Percentiles rank a stretch among this genome's conserved stretches.
These are phyloP conservation scores for Pseudogymnoascus sp. DNA, from an alignment of 2,329 filamentous ascomycete species.

Conservation along the genomic window DNA sequence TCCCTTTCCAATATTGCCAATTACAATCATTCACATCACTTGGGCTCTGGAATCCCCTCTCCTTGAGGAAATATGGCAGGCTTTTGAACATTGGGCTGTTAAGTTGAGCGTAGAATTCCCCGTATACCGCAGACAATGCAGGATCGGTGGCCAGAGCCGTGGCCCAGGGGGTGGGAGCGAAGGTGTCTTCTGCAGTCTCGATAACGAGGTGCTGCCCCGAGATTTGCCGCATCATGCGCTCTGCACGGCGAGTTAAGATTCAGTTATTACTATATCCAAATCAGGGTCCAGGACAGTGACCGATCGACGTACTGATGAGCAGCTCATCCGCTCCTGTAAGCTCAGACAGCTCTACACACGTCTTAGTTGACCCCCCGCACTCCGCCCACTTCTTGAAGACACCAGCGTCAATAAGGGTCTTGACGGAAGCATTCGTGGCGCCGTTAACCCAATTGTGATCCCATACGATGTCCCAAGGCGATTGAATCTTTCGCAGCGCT, in stretches of 20 bases:
- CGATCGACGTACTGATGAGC: slow-evolving; percentile 25
- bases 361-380: slow-evolving; percentile 24
- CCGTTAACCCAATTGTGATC: slow-evolving; percentile 30
- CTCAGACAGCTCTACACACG: slow-evolving; percentile 26
- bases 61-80: slow-evolving; percentile 28
- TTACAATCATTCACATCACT: slow-evolving; percentile 27
- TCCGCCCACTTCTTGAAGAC: slow-evolving; percentile 31
- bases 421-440: slow-evolving; percentile 29
- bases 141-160: slow-evolving; percentile 24
- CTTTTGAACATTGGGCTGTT: slow-evolving; percentile 26
- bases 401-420: slow-evolving; percentile 32
- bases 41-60: slow-evolving; percentile 29
- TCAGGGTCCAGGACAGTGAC: not conserved
- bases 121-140: slow-evolving; percentile 27
- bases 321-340: slow-evolving; percentile 28
- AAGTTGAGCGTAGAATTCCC: slow-evolving; percentile 28
- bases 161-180: slow-evolving; percentile 29
- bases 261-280: slow-evolving; percentile 16
- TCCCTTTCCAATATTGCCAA: slow-evolving; percentile 27
- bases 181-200: slow-evolving; percentile 30
- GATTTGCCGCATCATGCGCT: slow-evolving; percentile 30
- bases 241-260: not conserved
- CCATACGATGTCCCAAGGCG: slow-evolving; percentile 33
- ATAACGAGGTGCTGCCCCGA: slow-evolving; percentile 29
- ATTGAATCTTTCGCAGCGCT: slow-evolving; percentile 28